phyloP scores from a whole-genome alignment of 257 asterid genomes.

The Lantana camara region DNA sequence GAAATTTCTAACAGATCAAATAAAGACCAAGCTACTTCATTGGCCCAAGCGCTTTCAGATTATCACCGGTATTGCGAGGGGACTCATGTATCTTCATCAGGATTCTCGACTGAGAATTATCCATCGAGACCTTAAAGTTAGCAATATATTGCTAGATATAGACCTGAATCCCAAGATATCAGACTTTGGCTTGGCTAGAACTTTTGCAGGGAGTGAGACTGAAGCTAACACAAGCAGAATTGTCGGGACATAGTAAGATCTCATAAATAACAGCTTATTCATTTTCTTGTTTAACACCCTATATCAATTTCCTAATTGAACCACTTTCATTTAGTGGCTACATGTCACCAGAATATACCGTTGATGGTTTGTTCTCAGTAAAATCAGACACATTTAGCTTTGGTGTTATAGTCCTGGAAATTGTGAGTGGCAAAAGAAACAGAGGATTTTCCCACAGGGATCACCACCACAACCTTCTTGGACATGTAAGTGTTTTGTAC shows the following conservation, averaged over 20 bases:
- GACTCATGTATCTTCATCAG: slow-evolving; percentile 23
- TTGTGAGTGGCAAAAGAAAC: slow-evolving; percentile 41
- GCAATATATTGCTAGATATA: background rate
- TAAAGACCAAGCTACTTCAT: background rate
- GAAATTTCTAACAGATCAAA: background rate
- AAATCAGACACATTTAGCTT: slow-evolving; percentile 43
- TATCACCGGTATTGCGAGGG: slow-evolving; percentile 14
- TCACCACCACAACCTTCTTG: slow-evolving; percentile 42
- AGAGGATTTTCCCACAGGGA: slow-evolving; percentile 30
- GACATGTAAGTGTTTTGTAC: slow-evolving; percentile 28
- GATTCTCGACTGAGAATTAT: slow-evolving; percentile 6
- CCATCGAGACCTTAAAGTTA: background rate
- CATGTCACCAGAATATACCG: slow-evolving; percentile 39
- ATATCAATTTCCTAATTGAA: too few species aligned
- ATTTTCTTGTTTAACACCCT: background rate
- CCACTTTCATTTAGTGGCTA: too few species aligned
- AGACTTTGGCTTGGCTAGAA: slow-evolving; percentile 27
- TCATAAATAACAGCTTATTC: too few species aligned
- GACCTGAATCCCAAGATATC: slow-evolving; percentile 29
- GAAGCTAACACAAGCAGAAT: slow-evolving; percentile 24
- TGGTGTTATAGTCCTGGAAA: slow-evolving; percentile 41
- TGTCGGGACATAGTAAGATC: slow-evolving; percentile 31
- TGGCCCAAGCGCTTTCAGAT: slow-evolving; percentile 3
- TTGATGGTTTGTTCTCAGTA: slow-evolving; percentile 36
- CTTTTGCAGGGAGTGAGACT: slow-evolving; percentile 25